Evolutionary conservation across 805 yeast species (phyloP).

Genomic region (Cephaloascus albidus): DNA sequence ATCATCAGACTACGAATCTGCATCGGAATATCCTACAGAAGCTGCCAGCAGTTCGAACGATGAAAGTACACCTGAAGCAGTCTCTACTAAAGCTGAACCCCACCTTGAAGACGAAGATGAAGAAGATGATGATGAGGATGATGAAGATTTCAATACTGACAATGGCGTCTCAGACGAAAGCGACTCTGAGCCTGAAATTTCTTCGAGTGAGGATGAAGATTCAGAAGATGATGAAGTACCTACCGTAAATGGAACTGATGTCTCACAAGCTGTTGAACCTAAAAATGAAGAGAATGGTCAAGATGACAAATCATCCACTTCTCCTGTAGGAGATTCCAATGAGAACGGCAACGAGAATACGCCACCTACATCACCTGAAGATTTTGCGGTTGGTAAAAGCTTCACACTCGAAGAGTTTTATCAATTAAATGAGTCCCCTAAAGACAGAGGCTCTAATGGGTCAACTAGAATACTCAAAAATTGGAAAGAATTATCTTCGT

Average conservation of each 20-base stretch:
- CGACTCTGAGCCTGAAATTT: conserved; percentile 4
- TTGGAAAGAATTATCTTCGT: conserved; percentile 48
- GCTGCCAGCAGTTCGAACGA: conserved; percentile 1
- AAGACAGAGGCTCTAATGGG: conserved; percentile 57
- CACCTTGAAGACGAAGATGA: conserved; percentile 6
- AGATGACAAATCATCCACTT: conserved; percentile 7
- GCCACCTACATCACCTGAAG: conserved; percentile 26
- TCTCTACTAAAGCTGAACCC: conserved; percentile 2
- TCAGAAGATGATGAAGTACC: conserved; percentile 3
- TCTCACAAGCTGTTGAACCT: conserved; percentile 2
- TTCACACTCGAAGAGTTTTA: conserved; percentile 29
- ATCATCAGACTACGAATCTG: conserved; percentile 16
- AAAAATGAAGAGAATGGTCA: conserved; percentile 6
- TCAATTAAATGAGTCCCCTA: conserved; percentile 43
- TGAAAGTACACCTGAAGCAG: not conserved
- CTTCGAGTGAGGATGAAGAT: conserved; percentile 3
- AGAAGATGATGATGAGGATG: conserved; percentile 14
- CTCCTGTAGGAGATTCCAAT: not conserved
- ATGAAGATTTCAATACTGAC: conserved; percentile 17
- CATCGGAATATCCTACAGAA: conserved; percentile 17
- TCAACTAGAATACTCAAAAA: conserved; percentile 56
- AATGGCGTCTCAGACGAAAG: conserved; percentile 5
- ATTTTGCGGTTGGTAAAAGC: conserved; percentile 8
- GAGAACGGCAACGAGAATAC: conserved; percentile 5
- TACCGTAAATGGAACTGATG: conserved; percentile 1